Base-by-base conservation (phyloP, 1,284 basidiomycete genomes). In the Agaricales sp. region DNA sequence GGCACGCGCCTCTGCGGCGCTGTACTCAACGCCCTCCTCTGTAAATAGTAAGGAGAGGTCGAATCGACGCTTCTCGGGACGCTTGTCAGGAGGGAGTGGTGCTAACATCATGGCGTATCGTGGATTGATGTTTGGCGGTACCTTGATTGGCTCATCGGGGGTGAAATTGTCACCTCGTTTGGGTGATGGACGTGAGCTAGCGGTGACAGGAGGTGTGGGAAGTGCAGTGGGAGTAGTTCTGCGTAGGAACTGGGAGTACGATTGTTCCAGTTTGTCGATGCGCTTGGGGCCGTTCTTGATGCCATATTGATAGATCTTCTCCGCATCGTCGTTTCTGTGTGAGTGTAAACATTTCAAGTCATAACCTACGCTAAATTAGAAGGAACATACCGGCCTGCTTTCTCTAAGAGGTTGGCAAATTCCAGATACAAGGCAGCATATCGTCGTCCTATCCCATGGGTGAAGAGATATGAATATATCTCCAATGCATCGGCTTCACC, bases 361-460 rank as follows among this genome's bases (percentile, higher is more conserved):
- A 16, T 23, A 43, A 2, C 16, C 25, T 2, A 8, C 19, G 21
- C 25, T 19, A 12, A 38, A 30, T 12, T 46, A 20, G 38, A 16
- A 50, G 21, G 39, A 26, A 46, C 25, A 26, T 65, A 92, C 89
- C 79, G 75, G 53, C 82, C 78, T 46, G 77, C 74, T 37, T 71
- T 71, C 63, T 96, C 92, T 49, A 88, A 69, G 1, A 83, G 71
- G 37, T 74, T 67, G 1, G 91, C 89, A 63, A 88, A 93, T 57
- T 93, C 90, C 59, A 92, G 90, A 60, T 94, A 96, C 47, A 95
- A 69, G 24, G 81, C 65, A 2, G 87, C 82, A 60, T 87, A 87
- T 2, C 76, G 74, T 2, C 78, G 84, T 0, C 91, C 92, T 59
- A 95, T 86, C 46, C 85, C 82, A 49, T 80, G 82, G 43, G 81